Conservation (phyloP, 768 basidiomycete genomes). For the Mycena floridula region DNA sequence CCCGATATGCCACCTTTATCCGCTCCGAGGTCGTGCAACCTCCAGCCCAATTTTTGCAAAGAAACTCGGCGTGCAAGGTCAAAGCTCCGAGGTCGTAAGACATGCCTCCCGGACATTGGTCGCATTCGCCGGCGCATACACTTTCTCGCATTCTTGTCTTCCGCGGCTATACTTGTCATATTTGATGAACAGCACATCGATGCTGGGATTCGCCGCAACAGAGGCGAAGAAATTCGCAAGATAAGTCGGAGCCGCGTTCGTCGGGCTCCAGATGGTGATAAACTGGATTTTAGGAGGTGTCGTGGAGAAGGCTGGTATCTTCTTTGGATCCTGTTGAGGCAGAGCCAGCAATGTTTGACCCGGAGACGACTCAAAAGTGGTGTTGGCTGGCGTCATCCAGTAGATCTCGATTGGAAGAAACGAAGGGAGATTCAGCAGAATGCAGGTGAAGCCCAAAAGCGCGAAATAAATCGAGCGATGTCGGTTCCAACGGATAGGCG, state of each 20-base stretch:
- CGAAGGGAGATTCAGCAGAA: no score
- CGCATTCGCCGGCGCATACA: neutral
- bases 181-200: slow-evolving; percentile 6
- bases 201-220: slow-evolving; percentile 5
- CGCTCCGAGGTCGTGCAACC: slow-evolving; percentile 1
- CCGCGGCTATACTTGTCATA: slow-evolving; percentile 3
- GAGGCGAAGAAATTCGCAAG: slow-evolving; percentile 7
- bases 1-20: no score
- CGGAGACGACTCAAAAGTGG: no score
- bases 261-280: slow-evolving; percentile 4
- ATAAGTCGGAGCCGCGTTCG: slow-evolving; percentile 1
- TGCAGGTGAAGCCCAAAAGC: no score
- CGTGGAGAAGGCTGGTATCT: no score
- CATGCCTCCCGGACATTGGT: neutral
- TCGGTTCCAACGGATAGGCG: no score
- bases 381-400: no score
- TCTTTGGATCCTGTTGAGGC: no score
- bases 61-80: slow-evolving; percentile 2
- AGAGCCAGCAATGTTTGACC: no score
- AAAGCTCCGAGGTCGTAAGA: neutral
- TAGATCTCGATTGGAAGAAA: no score
- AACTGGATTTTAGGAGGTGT: neutral
- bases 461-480: no score
- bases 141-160: neutral
- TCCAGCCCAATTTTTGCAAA: slow-evolving; percentile 6